These are phyloP conservation scores for Rachicladosporium sp. DNA, from an alignment of 2,329 filamentous ascomycete species.

Conservation along the genomic window DNA sequence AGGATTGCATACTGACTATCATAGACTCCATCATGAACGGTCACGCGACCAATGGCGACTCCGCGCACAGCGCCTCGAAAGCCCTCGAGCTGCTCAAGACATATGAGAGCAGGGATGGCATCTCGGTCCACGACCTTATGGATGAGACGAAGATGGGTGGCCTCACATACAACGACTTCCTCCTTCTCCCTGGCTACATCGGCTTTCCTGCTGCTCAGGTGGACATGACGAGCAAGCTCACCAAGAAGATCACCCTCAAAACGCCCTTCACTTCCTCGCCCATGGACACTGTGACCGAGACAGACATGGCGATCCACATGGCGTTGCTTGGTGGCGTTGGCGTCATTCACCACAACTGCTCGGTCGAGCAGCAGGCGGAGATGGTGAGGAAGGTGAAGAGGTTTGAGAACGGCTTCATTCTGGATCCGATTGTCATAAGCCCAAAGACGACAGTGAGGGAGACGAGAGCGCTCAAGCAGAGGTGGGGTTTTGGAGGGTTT, in stretches of 20 bases:
- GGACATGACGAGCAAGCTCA: conserved; percentile 77
- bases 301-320: conserved; percentile 99
- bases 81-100: conserved; percentile 67
- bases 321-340: conserved; percentile 76
- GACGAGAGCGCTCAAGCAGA: conserved; percentile 84
- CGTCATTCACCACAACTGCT: conserved; percentile 99
- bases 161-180: conserved; percentile 96
- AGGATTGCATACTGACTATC: background rate
- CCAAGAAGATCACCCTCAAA: conserved; percentile 91
- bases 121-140: conserved; percentile 74
- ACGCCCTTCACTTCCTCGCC: conserved; percentile 94
- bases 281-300: conserved; percentile 99
- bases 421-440: conserved; percentile 85
- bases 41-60: conserved; percentile 1
- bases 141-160: conserved; percentile 87
- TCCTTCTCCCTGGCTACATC: conserved; percentile 93
- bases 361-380: conserved; percentile 89
- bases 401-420: conserved; percentile 98
- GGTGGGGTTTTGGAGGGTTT: conserved; percentile 97
- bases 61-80: conserved; percentile 11
- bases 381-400: conserved; percentile 99
- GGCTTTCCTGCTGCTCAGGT: conserved; percentile 91
- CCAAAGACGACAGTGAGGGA: conserved; percentile 80
- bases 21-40: conserved; percentile 1
- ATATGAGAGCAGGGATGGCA: conserved; percentile 71